Percentiles rank a stretch among this genome's conserved stretches.
phyloP scores from a whole-genome alignment of 495 filamentous ascomycete genomes.

The Beverwykella pulmonaria region DNA sequence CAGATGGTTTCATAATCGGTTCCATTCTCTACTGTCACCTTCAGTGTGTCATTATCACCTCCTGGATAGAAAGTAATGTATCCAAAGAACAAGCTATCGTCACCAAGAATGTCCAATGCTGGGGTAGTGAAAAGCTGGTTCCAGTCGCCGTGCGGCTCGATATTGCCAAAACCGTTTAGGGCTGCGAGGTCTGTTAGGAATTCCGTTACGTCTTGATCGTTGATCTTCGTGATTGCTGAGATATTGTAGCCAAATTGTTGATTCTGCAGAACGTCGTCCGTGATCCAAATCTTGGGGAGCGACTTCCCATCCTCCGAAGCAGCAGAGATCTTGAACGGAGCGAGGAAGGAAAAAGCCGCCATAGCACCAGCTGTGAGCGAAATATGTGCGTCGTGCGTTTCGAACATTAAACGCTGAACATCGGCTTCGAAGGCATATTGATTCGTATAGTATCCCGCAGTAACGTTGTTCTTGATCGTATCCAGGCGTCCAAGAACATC shows the following conservation, averaged over 20 bases:
- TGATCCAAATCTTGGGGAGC: slow-evolving; percentile 52
- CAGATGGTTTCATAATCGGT: slow-evolving; percentile 42
- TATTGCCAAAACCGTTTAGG: slow-evolving; percentile 46
- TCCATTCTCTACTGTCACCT: slow-evolving; percentile 48
- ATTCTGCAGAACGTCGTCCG: neutral
- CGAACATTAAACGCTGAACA: slow-evolving; percentile 49
- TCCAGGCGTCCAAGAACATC: slow-evolving; percentile 55
- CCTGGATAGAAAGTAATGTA: slow-evolving; percentile 54
- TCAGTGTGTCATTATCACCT: slow-evolving; percentile 48
- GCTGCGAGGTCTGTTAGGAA: slow-evolving; percentile 52
- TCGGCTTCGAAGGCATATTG: slow-evolving; percentile 58
- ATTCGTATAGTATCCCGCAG: slow-evolving; percentile 47
- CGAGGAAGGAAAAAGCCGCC: slow-evolving; percentile 52
- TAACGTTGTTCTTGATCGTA: slow-evolving; percentile 48
- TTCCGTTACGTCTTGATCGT: slow-evolving; percentile 47
- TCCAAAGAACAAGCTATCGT: slow-evolving; percentile 44
- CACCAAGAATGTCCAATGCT: slow-evolving; percentile 49
- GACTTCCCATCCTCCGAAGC: slow-evolving; percentile 55
- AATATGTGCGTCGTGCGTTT: slow-evolving; percentile 55
- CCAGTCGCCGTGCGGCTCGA: slow-evolving; percentile 57
- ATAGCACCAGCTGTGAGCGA: slow-evolving; percentile 48
- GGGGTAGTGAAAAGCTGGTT: slow-evolving; percentile 55
- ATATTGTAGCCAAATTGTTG: neutral
- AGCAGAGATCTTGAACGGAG: slow-evolving; percentile 49
- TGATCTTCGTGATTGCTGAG: slow-evolving; percentile 52